Percentiles rank a stretch among this genome's conserved stretches.
These are phyloP conservation scores for Calonectria crousiana DNA, from an alignment of 2,329 filamentous ascomycete genomes.

Conservation along the genomic window DNA sequence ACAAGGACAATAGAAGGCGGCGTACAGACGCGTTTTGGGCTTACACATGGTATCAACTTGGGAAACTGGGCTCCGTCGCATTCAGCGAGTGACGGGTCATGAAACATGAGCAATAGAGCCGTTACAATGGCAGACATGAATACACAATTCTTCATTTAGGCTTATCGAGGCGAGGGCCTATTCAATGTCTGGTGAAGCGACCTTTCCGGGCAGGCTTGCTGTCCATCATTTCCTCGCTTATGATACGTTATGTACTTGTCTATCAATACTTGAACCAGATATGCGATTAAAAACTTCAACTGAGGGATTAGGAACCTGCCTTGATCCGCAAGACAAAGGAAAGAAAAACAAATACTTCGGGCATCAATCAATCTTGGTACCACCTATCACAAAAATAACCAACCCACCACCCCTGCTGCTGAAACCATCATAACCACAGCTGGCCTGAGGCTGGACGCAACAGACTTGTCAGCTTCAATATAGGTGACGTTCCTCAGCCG, in stretches of 20 bases:
- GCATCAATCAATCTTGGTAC: neutral
- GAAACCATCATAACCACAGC: constrained; percentile 24
- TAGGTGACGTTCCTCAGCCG: constrained; percentile 51
- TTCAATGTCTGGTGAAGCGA: constrained; percentile 32
- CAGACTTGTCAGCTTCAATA: constrained; percentile 48
- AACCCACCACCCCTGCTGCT: constrained; percentile 27
- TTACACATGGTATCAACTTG: constrained; percentile 23
- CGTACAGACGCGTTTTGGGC: constrained; percentile 12
- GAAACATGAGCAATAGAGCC: constrained; percentile 41
- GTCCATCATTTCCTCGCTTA: constrained; percentile 25
- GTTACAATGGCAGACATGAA: constrained; percentile 40
- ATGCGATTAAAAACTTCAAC: constrained; percentile 13
- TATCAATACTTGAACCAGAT: neutral
- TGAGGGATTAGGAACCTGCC: constrained; percentile 32
- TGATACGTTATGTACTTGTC: constrained; percentile 24
- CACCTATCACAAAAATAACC: constrained; percentile 31
- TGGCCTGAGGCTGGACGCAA: constrained; percentile 37
- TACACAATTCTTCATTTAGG: constrained; percentile 40
- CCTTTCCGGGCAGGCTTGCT: constrained; percentile 15
- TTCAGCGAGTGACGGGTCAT: constrained; percentile 29
- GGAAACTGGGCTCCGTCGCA: constrained; percentile 27
- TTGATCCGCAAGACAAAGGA: constrained; percentile 26
- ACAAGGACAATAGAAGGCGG: constrained; percentile 8
- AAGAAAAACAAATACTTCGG: neutral
- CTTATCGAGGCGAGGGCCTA: constrained; percentile 36